Evolutionary conservation across 2,329 filamentous ascomycete species (phyloP).

Genomic region (Arthrobotrys sinensis): DNA sequence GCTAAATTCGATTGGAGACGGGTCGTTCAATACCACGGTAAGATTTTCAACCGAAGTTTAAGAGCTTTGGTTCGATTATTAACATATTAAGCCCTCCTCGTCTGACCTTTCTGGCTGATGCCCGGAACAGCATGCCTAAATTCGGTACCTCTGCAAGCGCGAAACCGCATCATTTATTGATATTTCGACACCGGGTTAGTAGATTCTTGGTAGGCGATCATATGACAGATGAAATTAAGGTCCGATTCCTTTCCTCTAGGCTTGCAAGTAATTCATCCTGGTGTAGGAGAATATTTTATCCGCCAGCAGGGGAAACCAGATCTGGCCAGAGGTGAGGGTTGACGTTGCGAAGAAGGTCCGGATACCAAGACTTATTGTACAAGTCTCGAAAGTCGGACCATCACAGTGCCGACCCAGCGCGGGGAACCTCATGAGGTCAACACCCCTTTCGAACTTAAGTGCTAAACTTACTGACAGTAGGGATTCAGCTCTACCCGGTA

Average conservation of each 20-base stretch:
- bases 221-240: neutral
- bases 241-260: neutral
- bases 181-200: neutral
- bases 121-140: conserved; percentile 23
- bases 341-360: neutral
- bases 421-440: too few species aligned
- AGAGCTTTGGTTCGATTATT: conserved; percentile 6
- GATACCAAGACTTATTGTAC: too few species aligned
- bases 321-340: neutral
- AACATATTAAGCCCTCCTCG: neutral
- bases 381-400: too few species aligned
- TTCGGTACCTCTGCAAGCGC: neutral
- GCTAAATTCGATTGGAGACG: conserved; percentile 6
- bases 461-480: too few species aligned
- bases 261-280: neutral
- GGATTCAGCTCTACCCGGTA: too few species aligned
- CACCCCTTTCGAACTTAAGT: too few species aligned
- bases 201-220: conserved; percentile 1
- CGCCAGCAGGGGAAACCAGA: neutral
- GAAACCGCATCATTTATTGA: neutral
- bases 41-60: conserved; percentile 34
- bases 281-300: conserved; percentile 25
- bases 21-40: conserved; percentile 20
- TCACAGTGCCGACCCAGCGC: too few species aligned
- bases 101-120: neutral